Conservation (phyloP, 208 protist genomes). For the Acanthamoeba royreba region DNA sequence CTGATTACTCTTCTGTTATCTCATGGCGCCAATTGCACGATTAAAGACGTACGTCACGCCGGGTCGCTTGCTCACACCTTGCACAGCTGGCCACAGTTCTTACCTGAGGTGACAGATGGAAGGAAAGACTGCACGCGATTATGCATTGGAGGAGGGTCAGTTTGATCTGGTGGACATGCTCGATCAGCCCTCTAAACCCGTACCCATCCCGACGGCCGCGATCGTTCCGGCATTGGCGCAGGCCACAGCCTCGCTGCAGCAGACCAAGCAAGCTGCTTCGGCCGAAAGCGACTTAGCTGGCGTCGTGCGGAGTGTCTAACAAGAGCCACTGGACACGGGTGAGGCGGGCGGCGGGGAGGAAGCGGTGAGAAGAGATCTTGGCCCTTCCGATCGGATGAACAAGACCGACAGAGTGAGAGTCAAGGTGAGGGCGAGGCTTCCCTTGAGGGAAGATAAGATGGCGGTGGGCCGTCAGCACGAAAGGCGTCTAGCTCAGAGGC, state of each 20-base stretch:
- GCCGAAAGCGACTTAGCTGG: not conserved
- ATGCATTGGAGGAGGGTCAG: not conserved
- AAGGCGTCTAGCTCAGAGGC: too few species aligned
- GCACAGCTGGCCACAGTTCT: not conserved
- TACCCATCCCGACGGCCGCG: not conserved
- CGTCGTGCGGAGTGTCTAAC: not conserved
- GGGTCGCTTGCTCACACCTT: not conserved
- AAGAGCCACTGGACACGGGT: not conserved
- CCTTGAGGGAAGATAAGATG: too few species aligned
- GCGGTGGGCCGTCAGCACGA: too few species aligned
- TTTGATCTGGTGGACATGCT: not conserved
- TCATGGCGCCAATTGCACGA: not conserved
- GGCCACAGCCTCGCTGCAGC: not conserved
- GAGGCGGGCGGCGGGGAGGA: not conserved
- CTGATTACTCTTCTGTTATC: not conserved
- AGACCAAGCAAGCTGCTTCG: not conserved
- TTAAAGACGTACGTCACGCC: not conserved
- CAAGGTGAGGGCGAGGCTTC: too few species aligned
- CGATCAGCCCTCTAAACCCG: too few species aligned
- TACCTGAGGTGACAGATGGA: not conserved
- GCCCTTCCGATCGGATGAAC: not conserved
- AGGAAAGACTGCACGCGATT: not conserved
- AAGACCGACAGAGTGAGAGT: not conserved
- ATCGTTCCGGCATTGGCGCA: not conserved
- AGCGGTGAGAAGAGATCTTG: slow-evolving; percentile 1